Evolutionary conservation across 257 asterid genomes (phyloP).

Genomic region (Datura wrightii): DNA sequence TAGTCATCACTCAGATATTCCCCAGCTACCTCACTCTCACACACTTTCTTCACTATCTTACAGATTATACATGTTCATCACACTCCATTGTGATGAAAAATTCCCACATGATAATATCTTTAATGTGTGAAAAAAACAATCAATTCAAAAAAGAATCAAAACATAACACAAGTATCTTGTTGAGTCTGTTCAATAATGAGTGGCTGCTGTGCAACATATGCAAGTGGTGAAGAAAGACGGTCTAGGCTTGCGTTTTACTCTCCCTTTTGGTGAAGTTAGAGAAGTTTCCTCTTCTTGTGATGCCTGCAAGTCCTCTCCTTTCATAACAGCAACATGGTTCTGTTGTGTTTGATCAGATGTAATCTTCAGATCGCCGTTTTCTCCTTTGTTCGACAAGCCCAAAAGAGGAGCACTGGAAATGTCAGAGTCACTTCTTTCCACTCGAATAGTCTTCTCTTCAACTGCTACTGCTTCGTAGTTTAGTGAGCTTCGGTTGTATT

Average conservation of each 20-base stretch:
- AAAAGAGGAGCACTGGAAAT: constrained; percentile 41
- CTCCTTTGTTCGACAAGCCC: constrained; percentile 36
- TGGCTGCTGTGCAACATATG: constrained; percentile 73
- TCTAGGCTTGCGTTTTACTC: constrained; percentile 51
- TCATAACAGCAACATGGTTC: constrained; percentile 21
- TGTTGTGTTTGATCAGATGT: constrained; percentile 33
- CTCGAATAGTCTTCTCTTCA: constrained; percentile 66
- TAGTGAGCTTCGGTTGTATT: constrained; percentile 31
- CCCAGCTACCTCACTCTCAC: constrained; percentile 2
- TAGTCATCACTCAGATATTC: constrained; percentile 27
- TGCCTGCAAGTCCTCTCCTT: constrained; percentile 32
- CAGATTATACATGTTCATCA: not conserved
- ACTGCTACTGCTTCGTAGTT: constrained; percentile 47
- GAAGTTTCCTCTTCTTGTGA: constrained; percentile 40
- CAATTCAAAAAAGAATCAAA: constrained; percentile 4
- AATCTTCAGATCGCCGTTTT: constrained; percentile 24
- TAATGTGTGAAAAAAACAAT: constrained; percentile 23
- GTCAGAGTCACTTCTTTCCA: constrained; percentile 70
- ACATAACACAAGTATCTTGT: constrained; percentile 30
- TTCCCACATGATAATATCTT: constrained; percentile 4
- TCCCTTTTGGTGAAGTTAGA: constrained; percentile 38
- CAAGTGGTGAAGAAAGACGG: constrained; percentile 77
- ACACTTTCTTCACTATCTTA: constrained; percentile 4
- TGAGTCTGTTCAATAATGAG: constrained; percentile 34
- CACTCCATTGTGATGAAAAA: constrained; percentile 16